Conservation (phyloP, 2,329 filamentous ascomycete genomes). For the Colletotrichum navitas region DNA sequence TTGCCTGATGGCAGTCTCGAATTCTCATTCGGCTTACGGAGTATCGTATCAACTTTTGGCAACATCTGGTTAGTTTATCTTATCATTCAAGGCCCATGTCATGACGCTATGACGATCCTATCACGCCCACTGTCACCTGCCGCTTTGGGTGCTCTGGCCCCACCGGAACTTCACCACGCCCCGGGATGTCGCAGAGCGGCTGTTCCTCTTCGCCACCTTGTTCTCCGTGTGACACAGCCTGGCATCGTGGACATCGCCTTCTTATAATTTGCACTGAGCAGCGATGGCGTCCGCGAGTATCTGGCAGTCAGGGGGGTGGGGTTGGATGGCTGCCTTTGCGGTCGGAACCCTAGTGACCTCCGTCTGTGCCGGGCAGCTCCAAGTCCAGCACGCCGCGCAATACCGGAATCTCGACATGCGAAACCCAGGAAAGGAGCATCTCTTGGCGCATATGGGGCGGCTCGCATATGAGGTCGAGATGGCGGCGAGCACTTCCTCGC, state of each 20-base stretch:
- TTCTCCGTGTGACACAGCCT: neutral
- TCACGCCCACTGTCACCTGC: constrained; percentile 14
- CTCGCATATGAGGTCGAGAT: constrained; percentile 26
- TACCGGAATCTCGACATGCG: neutral
- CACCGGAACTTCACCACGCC: constrained; percentile 1
- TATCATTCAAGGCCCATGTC: neutral
- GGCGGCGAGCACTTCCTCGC: neutral
- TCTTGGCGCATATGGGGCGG: constrained; percentile 14
- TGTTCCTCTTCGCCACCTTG: neutral
- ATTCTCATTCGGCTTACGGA: neutral
- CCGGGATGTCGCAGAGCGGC: neutral
- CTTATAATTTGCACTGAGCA: neutral
- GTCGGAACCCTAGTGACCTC: constrained; percentile 9
- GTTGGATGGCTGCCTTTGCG: neutral
- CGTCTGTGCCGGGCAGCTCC: constrained; percentile 7
- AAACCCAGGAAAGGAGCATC: constrained; percentile 6
- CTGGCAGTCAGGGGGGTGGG: neutral
- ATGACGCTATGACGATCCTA: constrained; percentile 13
- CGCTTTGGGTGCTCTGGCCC: constrained; percentile 9
- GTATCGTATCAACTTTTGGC: neutral
- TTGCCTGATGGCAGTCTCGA: no score
- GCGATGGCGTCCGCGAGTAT: no score
- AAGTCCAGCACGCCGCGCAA: constrained; percentile 11
- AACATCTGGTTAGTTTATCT: neutral
- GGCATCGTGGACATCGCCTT: neutral